These are phyloP conservation scores for Cyclaneusma minus DNA, from an alignment of 2,329 filamentous ascomycete genomes.

Conservation along the genomic window DNA sequence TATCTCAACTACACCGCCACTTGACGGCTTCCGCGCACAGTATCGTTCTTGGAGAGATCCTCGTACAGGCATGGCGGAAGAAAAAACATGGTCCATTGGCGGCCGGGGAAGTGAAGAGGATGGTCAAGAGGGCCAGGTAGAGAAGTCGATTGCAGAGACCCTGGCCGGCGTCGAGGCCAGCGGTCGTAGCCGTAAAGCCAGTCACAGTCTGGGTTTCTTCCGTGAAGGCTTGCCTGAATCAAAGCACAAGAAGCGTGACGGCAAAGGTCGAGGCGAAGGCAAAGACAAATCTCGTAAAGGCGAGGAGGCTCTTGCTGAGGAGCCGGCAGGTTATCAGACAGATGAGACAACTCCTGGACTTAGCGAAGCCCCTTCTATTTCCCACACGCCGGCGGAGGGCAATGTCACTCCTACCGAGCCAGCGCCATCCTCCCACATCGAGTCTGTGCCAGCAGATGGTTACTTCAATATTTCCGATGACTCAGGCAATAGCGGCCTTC, in stretches of 20 bases:
- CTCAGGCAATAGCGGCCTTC: background rate
- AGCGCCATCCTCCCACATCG: too few species aligned
- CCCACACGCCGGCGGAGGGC: too few species aligned
- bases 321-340: too few species aligned
- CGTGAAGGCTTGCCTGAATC: conserved; percentile 49
- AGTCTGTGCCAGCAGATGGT: background rate
- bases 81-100: conserved; percentile 51
- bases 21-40: conserved; percentile 15
- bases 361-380: too few species aligned
- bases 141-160: conserved; percentile 48
- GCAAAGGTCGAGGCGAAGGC: conserved; percentile 14
- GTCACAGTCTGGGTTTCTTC: conserved; percentile 51
- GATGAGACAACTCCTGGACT: background rate
- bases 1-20: conserved; percentile 14
- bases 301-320: conserved; percentile 6
- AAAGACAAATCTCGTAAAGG: conserved; percentile 12
- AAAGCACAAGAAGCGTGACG: conserved; percentile 36
- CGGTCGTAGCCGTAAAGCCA: conserved; percentile 50
- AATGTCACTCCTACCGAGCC: too few species aligned
- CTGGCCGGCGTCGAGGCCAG: conserved; percentile 45
- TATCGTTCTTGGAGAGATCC: conserved; percentile 19
- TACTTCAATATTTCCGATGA: conserved; percentile 2
- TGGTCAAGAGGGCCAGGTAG: conserved; percentile 43
- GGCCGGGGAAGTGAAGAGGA: conserved; percentile 32
- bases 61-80: conserved; percentile 18